Conservation (phyloP, 2,329 filamentous ascomycete genomes). For the Xylariaceae sp. region DNA sequence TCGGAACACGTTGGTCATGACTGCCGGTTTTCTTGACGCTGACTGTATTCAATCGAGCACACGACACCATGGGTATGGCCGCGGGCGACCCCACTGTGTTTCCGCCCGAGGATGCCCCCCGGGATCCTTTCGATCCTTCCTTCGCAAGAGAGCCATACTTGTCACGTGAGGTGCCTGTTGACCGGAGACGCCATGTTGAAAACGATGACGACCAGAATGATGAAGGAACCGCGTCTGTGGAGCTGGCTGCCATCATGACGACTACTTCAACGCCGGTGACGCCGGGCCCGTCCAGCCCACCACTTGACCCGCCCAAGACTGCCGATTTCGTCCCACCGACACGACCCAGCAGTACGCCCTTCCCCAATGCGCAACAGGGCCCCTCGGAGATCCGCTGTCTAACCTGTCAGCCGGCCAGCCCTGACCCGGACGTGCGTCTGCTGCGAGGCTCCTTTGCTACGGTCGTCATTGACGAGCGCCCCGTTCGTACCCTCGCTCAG, state of each 20-base stretch:
- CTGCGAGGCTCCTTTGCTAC: slow-evolving; percentile 27
- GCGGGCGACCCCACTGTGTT: slow-evolving; percentile 25
- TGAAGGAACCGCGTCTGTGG: slow-evolving; percentile 40
- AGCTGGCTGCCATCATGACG: slow-evolving; percentile 44
- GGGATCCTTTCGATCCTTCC: slow-evolving; percentile 28
- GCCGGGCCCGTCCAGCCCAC: slow-evolving; percentile 50
- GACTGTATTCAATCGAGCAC: slow-evolving; percentile 10
- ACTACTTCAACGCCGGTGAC: slow-evolving; percentile 52
- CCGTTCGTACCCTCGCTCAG: slow-evolving; percentile 42
- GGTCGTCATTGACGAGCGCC: slow-evolving; percentile 26
- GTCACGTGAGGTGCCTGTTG: slow-evolving; percentile 27
- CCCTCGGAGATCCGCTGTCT: slow-evolving; percentile 41
- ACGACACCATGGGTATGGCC: slow-evolving; percentile 27
- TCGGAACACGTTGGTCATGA: slow-evolving; percentile 24
- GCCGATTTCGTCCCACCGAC: slow-evolving; percentile 48
- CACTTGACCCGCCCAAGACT: slow-evolving; percentile 44
- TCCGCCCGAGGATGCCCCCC: slow-evolving; percentile 24
- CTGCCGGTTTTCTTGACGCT: slow-evolving; percentile 13
- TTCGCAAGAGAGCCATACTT: slow-evolving; percentile 29
- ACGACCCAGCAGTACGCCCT: slow-evolving; percentile 58
- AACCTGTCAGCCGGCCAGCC: slow-evolving; percentile 36
- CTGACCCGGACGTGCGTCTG: slow-evolving; percentile 29
- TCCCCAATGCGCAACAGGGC: slow-evolving; percentile 51
- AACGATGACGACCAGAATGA: slow-evolving; percentile 33
- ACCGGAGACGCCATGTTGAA: slow-evolving; percentile 17